These are phyloP conservation scores for Tricholomella constricta DNA, from an alignment of 768 basidiomycete species.

Conservation along the genomic window DNA sequence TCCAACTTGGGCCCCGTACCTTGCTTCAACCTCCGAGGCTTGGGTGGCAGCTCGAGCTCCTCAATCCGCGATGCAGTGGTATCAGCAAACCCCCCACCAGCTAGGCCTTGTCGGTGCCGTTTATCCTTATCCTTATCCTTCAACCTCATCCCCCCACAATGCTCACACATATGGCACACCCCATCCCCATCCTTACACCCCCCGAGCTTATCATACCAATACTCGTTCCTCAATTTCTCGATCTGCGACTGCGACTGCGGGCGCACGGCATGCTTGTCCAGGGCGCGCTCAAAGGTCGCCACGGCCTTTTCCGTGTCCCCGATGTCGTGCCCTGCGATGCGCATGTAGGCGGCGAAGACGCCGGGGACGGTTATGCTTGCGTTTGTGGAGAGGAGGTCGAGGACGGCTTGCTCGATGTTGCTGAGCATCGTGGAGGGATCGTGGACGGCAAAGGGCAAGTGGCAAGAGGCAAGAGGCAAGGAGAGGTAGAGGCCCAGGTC, in stretches of 20 bases:
- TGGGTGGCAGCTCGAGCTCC: too few relatives aligned
- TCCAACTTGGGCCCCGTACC: background rate
- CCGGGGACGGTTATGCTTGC: conserved; percentile 15
- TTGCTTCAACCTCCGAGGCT: background rate
- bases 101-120: background rate
- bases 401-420: conserved; percentile 19
- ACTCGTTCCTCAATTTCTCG: conserved; percentile 18
- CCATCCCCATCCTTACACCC: conserved; percentile 13
- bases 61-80: background rate
- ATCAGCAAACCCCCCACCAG: background rate
- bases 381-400: conserved; percentile 9
- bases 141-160: conserved; percentile 12
- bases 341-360: conserved; percentile 17
- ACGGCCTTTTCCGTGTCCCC: conserved; percentile 10
- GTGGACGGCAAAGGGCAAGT: background rate
- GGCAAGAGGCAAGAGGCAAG: too few relatives aligned
- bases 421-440: conserved; percentile 10
- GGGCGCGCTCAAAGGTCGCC: conserved; percentile 18
- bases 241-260: conserved; percentile 12
- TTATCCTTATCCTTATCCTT: background rate
- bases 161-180: conserved; percentile 15
- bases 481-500: too few relatives aligned
- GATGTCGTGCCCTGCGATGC: conserved; percentile 15
- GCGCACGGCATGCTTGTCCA: conserved; percentile 19
- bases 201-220: conserved; percentile 22